Evolutionary conservation across 1,139 yeast species (phyloP).

Genomic region (Blastobotrys illinoisensis): DNA sequence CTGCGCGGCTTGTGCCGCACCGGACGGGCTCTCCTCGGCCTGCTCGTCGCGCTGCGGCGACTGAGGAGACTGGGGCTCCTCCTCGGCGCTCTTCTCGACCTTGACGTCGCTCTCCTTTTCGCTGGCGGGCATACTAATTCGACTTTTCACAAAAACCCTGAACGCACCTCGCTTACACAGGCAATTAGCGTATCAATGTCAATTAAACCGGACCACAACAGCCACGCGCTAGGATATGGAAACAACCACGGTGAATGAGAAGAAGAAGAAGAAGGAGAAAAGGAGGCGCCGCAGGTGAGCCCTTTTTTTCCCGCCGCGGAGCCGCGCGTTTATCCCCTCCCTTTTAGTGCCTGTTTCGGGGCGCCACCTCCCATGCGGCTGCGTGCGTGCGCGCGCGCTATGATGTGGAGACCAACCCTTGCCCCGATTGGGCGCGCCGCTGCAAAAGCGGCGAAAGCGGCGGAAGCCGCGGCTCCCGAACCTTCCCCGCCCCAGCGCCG

Average conservation of each 20-base stretch:
- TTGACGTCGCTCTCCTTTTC: neutral
- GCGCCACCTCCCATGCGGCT: conserved; percentile 1
- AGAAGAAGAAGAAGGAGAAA: neutral
- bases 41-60: neutral
- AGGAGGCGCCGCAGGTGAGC: neutral
- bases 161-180: neutral
- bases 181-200: neutral
- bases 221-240: too few relatives aligned
- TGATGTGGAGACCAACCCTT: neutral
- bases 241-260: neutral
- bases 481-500: neutral
- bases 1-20: neutral
- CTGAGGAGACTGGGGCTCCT: neutral
- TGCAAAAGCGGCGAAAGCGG: neutral
- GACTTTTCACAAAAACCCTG: neutral
- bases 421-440: neutral
- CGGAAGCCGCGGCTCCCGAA: neutral
- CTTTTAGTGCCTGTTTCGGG: neutral
- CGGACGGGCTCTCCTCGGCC: neutral
- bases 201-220: neutral
- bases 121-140: neutral
- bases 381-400: neutral
- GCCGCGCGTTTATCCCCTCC: neutral
- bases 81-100: neutral
- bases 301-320: neutral